Evolutionary conservation across 1,284 basidiomycete genomes (phyloP), one percentile per base, ranked within the genome.

Genomic region (Malassezia vespertilionis): DNA sequence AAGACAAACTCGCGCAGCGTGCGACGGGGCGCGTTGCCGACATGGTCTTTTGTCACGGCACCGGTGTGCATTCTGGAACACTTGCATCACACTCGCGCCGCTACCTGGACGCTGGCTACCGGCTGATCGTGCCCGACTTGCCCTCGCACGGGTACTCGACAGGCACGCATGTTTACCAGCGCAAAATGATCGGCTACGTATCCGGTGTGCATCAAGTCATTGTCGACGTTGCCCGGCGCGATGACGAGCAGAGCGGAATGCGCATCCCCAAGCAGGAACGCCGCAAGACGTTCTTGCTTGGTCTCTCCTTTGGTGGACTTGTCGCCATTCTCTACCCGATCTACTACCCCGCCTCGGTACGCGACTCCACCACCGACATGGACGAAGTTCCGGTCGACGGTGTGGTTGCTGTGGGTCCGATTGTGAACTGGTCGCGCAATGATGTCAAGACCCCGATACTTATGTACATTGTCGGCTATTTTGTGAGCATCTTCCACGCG

Each of bases 11-110:
- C 8, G 57, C 58, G 2, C 26, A 51, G 26, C 46, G 43, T 14
- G 42, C 52, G 17, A 62, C 61, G 2, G 61, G 61, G n/a, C 43
- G 63, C 26, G 41, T 46, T 11, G 63, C 60, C 4, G 63, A 65
- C 40, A 58, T 68, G 49, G 55, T 65, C 15, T 68, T 64, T 33
- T 56, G 55, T 20, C 65, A 68, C 32, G 65, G 65, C 3, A 68
- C 65, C 2, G 65, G 65, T n/a, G 65, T 68, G 11, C 65, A 65
- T 38, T 62, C 61, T 5, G 65, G 65, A 6, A 68, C 65, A 3
- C 46, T 68, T 2, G 65, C 65, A 0, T 56, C 56, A 26, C 65
- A 68, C 39, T 61, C 63, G 35, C 58, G 61, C 23, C 57, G 63
- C 10, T 68, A 68, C 39, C 53, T 68, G 33, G 58, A 68, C 33